phyloP scores from a whole-genome alignment of 139 green algal genomes.

The Auxenochlorella pyrenoidosa region DNA sequence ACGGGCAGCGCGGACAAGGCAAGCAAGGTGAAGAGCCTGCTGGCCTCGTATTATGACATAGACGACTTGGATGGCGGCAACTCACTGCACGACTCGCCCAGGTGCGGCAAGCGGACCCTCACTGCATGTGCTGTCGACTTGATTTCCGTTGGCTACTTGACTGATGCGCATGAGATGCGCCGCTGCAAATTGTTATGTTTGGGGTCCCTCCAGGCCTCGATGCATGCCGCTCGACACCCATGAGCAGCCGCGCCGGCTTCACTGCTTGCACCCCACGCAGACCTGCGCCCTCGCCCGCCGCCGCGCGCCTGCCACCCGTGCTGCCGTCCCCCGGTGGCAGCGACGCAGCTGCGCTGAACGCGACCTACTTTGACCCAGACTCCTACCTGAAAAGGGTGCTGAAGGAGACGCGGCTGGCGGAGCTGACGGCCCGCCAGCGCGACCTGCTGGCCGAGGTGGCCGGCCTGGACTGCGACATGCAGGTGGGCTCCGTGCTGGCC shows the following conservation, averaged over 20 bases:
- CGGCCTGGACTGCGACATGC: slow-evolving; percentile 94
- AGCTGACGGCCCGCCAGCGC: slow-evolving; percentile 69
- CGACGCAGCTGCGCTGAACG: slow-evolving; percentile 23
- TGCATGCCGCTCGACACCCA: neutral
- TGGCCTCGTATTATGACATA: slow-evolving; percentile 80
- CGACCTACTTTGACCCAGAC: slow-evolving; percentile 43
- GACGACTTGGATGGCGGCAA: slow-evolving; percentile 25
- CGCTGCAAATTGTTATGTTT: too few relatives aligned
- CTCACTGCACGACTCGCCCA: slow-evolving; percentile 13
- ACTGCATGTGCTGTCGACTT: neutral
- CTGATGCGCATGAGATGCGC: neutral
- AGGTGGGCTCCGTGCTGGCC: neutral
- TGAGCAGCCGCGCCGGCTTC: too few relatives aligned
- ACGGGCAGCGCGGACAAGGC: slow-evolving; percentile 38
- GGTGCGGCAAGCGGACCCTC: neutral
- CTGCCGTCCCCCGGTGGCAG: neutral
- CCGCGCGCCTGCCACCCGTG: neutral
- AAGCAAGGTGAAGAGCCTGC: slow-evolving; percentile 63
- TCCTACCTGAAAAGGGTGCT: slow-evolving; percentile 34
- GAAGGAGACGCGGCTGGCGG: slow-evolving; percentile 39
- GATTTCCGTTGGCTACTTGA: neutral
- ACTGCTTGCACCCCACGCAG: neutral
- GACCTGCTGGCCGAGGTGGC: slow-evolving; percentile 90
- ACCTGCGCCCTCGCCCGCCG: neutral
- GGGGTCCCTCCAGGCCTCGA: neutral